These are phyloP conservation scores for Petrea volubilis DNA, from an alignment of 257 asterid species.

Conservation along the genomic window DNA sequence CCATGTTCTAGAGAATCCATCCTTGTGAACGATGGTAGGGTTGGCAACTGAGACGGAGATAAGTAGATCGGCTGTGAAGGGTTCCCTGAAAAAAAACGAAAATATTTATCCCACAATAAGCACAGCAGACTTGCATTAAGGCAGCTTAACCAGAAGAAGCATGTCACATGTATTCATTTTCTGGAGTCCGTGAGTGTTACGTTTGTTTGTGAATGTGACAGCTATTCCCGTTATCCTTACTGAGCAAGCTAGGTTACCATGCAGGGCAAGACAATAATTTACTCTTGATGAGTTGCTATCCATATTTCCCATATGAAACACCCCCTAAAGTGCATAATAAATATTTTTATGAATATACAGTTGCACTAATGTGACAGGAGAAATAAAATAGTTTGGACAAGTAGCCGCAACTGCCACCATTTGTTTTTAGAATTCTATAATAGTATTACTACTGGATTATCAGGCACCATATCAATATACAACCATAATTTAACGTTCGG, in stretches of 20 bases:
- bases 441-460: neutral
- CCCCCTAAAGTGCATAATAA: neutral
- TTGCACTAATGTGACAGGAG: neutral
- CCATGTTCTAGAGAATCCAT: constrained; percentile 38
- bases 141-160: neutral
- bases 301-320: neutral
- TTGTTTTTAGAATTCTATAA: neutral
- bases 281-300: neutral
- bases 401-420: neutral
- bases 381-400: neutral
- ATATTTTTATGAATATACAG: too few species aligned
- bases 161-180: neutral
- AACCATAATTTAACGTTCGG: neutral
- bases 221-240: neutral
- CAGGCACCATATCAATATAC: neutral
- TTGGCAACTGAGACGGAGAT: constrained; percentile 38
- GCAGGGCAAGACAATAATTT: neutral
- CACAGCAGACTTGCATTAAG: neutral
- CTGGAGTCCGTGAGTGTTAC: neutral
- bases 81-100: constrained; percentile 32
- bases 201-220: neutral
- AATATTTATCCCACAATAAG: neutral
- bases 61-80: constrained; percentile 35
- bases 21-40: constrained; percentile 27
- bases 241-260: neutral